Evolutionary conservation across 2,329 filamentous ascomycete species (phyloP), one percentile per base, ranked within the genome.

Genomic region (Ceratocystis alfenasii): DNA sequence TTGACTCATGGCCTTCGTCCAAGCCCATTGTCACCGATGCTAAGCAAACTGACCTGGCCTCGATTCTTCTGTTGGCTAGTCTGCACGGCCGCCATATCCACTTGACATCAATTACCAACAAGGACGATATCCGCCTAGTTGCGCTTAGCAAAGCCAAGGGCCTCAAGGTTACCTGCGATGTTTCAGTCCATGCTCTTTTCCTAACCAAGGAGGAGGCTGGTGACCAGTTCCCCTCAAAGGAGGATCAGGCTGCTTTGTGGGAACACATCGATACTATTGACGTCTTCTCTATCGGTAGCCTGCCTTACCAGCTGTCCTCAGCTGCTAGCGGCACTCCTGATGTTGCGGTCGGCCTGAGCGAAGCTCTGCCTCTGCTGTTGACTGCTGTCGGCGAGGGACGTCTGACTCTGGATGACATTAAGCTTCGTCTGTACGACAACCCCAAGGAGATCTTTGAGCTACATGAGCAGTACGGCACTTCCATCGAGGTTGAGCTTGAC

Each of bases 21-120:
- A 92, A 92, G 78, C 87, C 88, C 62, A 89, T 92, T 71, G 79
- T 92, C 71, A 92, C 89, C 0, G 88, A 92, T 75, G 89, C 88
- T 63, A 90, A 89, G 78, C 84, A 86, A 66, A 90, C 87, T 1
- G 88, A 92, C 72, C 80, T 92, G 67, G 88, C 88, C n/a, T 91
- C 88, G 0, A 87, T 92, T 69, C 79, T 92, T 60, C 79, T 92
- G 61, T 80, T 92, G 69, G 88, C 88, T 45, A 90, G 87, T 72
- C 82, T 92, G 50, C 88, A 92, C 76, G 88, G 79, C 76, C 82
- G 88, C 69, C 88, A 87, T 72, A 86, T 92, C 68, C 88, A 92
- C 72, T 87, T 92, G 70, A 89, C 87, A 64, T 89, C 86, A 63
- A 87, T 92, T 46, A 90, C 87, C n/a, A 87, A 85, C 68, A 89